Evolutionary conservation across 116 monocot genomes (phyloP), one percentile per base, ranked within the genome.

Genomic region (Posidonia oceanica): DNA sequence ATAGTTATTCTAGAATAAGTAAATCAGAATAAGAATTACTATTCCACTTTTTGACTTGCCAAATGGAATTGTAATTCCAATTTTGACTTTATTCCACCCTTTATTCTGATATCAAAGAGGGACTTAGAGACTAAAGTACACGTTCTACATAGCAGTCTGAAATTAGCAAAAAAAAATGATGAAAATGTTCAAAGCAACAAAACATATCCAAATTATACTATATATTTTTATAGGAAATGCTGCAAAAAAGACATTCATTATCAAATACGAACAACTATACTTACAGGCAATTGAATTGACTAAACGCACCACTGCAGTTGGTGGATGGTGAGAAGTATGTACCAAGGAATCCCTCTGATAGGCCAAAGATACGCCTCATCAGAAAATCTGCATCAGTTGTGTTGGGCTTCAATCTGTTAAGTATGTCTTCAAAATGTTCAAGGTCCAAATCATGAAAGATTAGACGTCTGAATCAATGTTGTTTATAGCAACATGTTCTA

Each of bases 371-470:
- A 51, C 79, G 74, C 56, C 79, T 75, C 76, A 91, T 77, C 72
- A 91, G 75, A 71, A 64, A 54, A 76, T 44, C 5, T 51, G 91
- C 91, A 77, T 71, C 85, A 71, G 58, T 73, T 42, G 77, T 65
- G 64, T 83, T 87, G 41, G 91, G 81, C 71, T 87, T 87, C 68
- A 87, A 59, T 41, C 22, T 59, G 64, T 74, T 81, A 8, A 91
- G 64, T 40, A 87, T 87, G 59, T 87, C 87, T 87, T 36, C 21
- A 63, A 15, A 66, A 70, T 44, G 42, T 78, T 29, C 73, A 68
- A 61, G 63, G 17, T 42, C 0, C 41, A 29, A 58, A 23, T 67
- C 36, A 54, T 48, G 22, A 15, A 14, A n/a, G 39, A 38, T 14
- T 14, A 14, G 41, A 65, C 15, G 17, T 64, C 39, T 41, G 21